phyloP scores from a whole-genome alignment of 2,329 filamentous ascomycete species.

The Dactylellina leptospora region DNA sequence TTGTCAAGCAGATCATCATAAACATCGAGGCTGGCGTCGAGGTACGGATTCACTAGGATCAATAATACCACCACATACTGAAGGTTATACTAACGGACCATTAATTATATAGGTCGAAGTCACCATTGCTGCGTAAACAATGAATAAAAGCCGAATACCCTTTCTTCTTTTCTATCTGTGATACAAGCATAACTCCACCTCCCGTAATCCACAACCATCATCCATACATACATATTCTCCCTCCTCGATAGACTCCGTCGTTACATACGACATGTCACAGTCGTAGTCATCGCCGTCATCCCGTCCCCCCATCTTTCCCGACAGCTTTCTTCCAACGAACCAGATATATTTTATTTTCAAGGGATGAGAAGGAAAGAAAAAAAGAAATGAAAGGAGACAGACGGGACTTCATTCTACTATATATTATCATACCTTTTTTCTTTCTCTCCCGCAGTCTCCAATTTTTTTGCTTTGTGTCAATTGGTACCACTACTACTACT shows the following conservation, averaged over 20 bases:
- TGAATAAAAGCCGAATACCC: conserved; percentile 32
- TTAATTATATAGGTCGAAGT: conserved; percentile 72
- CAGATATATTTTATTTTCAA: background rate
- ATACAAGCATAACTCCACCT: conserved; percentile 14
- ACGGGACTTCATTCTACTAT: conserved; percentile 1
- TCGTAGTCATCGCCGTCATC: conserved; percentile 3
- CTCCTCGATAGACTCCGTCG: background rate
- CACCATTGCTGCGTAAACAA: conserved; percentile 80
- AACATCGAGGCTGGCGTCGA: conserved; percentile 94
- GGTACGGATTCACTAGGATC: conserved; percentile 57
- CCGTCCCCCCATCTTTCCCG: background rate
- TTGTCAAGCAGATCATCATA: conserved; percentile 95
- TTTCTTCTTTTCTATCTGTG: conserved; percentile 1
- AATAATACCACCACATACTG: background rate
- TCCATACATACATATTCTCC: conserved; percentile 17
- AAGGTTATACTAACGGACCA: background rate
- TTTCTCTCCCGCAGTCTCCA: background rate
- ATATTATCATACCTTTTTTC: conserved; percentile 13
- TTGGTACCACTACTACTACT: no score
- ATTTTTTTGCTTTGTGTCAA: conserved; percentile 1
- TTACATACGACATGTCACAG: conserved; percentile 38
- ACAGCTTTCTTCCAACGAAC: background rate
- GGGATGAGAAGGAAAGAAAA: background rate
- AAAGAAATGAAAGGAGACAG: conserved; percentile 1
- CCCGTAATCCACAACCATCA: conserved; percentile 9